phyloP scores from a whole-genome alignment of 768 basidiomycete genomes.

The Tricholoma hemisulphureum region DNA sequence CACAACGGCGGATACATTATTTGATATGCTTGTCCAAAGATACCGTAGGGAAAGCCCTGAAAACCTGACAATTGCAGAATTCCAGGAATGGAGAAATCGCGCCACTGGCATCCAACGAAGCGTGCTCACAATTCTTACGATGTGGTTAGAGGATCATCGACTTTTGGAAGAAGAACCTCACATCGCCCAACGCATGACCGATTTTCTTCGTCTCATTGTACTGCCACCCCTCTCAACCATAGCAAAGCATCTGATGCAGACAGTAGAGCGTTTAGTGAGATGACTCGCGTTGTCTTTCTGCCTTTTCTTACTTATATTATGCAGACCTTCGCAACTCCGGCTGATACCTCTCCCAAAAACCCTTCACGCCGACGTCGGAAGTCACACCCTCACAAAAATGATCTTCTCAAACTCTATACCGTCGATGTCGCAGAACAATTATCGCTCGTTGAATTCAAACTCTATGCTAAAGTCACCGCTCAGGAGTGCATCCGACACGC shows the following conservation, averaged over 20 bases:
- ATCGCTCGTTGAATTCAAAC: conserved; percentile 66
- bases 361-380: conserved; percentile 40
- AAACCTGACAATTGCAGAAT: conserved; percentile 48
- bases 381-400: conserved; percentile 53
- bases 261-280: conserved; percentile 56
- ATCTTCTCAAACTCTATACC: conserved; percentile 65
- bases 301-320: conserved; percentile 7
- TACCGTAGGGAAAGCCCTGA: conserved; percentile 57
- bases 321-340: conserved; percentile 43
- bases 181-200: conserved; percentile 53
- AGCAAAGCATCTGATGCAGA: conserved; percentile 50
- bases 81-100: conserved; percentile 66
- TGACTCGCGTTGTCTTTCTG: conserved; percentile 1
- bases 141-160: conserved; percentile 63
- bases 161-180: conserved; percentile 65
- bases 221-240: conserved; percentile 40
- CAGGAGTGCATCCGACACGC: conserved; percentile 74
- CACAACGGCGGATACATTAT: conserved; percentile 62
- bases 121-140: conserved; percentile 51
- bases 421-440: conserved; percentile 77
- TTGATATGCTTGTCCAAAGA: conserved; percentile 64
- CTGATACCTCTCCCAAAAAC: conserved; percentile 18
- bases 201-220: conserved; percentile 48
- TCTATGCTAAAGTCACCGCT: conserved; percentile 67
- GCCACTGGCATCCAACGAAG: conserved; percentile 63